phyloP scores from a whole-genome alignment of 169 alveolate genomes.

The Eimeria necatrix region DNA sequence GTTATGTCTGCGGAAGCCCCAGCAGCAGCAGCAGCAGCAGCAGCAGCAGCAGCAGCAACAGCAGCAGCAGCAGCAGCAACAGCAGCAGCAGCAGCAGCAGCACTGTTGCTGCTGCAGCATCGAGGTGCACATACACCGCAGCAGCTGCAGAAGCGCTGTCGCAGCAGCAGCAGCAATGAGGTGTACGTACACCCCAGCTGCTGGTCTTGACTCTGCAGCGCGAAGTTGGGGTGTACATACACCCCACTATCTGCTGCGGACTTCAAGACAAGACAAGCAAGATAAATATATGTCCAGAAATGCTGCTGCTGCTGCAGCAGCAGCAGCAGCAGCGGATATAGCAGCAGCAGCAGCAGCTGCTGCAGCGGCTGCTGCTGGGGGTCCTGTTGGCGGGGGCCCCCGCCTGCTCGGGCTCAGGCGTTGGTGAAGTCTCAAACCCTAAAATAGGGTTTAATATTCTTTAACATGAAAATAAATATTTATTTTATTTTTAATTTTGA shows the following conservation, averaged over 20 bases:
- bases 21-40: background rate
- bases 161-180: background rate
- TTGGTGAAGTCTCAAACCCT: too few relatives aligned
- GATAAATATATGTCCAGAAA: background rate
- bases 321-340: too few relatives aligned
- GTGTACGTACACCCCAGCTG: background rate
- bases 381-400: too few relatives aligned
- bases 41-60: background rate
- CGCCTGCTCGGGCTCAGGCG: too few relatives aligned
- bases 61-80: background rate
- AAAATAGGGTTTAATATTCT: too few relatives aligned
- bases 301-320: background rate
- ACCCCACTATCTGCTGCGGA: too few relatives aligned
- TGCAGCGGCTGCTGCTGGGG: background rate
- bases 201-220: background rate
- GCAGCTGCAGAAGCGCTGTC: background rate
- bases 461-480: too few relatives aligned
- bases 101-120: too few relatives aligned
- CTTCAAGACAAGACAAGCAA: too few relatives aligned
- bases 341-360: too few relatives aligned
- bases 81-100: constrained; percentile 1
- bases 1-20: background rate
- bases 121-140: background rate
- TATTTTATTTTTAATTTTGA: too few relatives aligned
- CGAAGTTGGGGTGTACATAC: background rate